Percentiles rank a stretch among this genome's conserved stretches.
Evolutionary conservation across 1,284 basidiomycete species (phyloP).

Genomic region (Cryptococcus floricola): DNA sequence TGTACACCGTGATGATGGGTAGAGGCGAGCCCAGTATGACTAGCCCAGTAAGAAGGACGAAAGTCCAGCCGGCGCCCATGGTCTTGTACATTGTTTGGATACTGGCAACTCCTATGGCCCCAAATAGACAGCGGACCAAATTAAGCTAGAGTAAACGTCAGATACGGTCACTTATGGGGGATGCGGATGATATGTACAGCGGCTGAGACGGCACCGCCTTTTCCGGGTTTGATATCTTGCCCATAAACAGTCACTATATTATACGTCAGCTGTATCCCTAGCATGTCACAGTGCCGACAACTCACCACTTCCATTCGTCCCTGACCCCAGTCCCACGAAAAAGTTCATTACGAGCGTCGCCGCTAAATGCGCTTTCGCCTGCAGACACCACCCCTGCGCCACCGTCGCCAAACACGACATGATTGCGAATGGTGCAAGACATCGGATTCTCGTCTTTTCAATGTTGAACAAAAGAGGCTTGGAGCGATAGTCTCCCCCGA

Average conservation of each 20-base stretch:
- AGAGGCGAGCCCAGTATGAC: conserved; percentile 28
- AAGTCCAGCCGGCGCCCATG: conserved; percentile 46
- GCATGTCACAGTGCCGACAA: not conserved
- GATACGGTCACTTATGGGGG: not conserved
- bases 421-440: conserved; percentile 29
- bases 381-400: conserved; percentile 38
- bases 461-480: conserved; percentile 37
- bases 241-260: conserved; percentile 37
- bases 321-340: conserved; percentile 38
- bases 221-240: conserved; percentile 42
- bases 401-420: conserved; percentile 10
- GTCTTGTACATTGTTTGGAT: conserved; percentile 37
- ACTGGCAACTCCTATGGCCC: conserved; percentile 38
- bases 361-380: conserved; percentile 32
- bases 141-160: conserved; percentile 28
- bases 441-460: conserved; percentile 33
- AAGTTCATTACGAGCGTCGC: conserved; percentile 39
- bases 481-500: conserved; percentile 39
- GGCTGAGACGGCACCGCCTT: conserved; percentile 45
- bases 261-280: not conserved
- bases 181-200: conserved; percentile 23
- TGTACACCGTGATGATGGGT: conserved; percentile 24
- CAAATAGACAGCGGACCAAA: conserved; percentile 46
- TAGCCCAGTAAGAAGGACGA: conserved; percentile 41
- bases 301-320: conserved; percentile 28